Conservation (phyloP, 371 early-diverging fungal species). For the Capillidium rhysosporum region DNA sequence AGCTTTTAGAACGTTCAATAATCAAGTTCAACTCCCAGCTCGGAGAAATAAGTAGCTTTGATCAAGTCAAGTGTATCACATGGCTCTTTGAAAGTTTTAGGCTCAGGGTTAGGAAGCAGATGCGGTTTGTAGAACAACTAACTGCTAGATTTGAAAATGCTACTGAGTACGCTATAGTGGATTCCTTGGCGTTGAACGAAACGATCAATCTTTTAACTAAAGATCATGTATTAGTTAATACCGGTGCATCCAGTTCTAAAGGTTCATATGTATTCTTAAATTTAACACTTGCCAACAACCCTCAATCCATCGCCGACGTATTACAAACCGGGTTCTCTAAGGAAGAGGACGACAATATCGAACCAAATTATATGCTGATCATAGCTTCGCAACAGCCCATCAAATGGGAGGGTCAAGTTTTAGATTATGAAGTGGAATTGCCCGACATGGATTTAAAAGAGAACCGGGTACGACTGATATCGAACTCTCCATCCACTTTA, state of each 20-base stretch:
- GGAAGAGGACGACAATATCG: neutral
- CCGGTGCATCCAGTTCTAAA: conserved; percentile 7
- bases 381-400: conserved; percentile 32
- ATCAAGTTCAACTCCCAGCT: conserved; percentile 23
- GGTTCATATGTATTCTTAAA: neutral
- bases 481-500: conserved; percentile 25
- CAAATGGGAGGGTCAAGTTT: conserved; percentile 32
- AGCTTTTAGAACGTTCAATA: conserved; percentile 23
- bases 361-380: conserved; percentile 25
- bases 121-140: neutral
- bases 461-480: conserved; percentile 39
- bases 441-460: conserved; percentile 29
- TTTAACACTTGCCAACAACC: neutral
- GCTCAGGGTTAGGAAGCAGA: conserved; percentile 30
- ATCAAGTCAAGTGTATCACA: conserved; percentile 30
- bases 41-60: conserved; percentile 17
- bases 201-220: conserved; percentile 8
- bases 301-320: neutral
- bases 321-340: neutral
- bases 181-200: conserved; percentile 2
- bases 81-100: conserved; percentile 39
- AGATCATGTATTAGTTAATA: conserved; percentile 10
- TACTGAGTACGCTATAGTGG: conserved; percentile 9
- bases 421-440: conserved; percentile 13
- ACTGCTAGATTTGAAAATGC: conserved; percentile 10